Conservation (phyloP, 148 eudicot genomes). For the Camellia sinensis region DNA sequence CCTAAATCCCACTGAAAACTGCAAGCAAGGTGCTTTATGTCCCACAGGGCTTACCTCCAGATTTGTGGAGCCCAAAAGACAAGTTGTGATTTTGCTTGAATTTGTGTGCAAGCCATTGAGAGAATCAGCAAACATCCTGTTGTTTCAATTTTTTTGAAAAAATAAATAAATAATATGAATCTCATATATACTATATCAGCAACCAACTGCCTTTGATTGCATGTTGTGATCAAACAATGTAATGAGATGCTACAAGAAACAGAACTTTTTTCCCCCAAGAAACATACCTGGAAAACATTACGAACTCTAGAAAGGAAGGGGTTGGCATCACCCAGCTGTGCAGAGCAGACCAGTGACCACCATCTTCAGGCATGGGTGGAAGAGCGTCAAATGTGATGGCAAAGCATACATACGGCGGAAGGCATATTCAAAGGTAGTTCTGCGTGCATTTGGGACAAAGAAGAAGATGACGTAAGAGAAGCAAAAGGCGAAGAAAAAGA, state of each 20-base stretch:
- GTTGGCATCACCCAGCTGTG: slow-evolving; percentile 99
- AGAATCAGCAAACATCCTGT: slow-evolving; percentile 96
- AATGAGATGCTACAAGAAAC: not conserved
- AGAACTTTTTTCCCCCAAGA: not conserved
- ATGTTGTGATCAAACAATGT: not conserved
- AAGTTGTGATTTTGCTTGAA: slow-evolving; percentile 37
- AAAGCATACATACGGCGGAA: slow-evolving; percentile 88
- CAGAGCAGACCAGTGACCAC: slow-evolving; percentile 84
- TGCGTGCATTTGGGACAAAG: slow-evolving; percentile 26
- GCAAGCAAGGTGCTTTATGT: not conserved
- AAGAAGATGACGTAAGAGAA: not conserved
- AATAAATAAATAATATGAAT: not conserved
- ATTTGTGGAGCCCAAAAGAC: slow-evolving; percentile 65
- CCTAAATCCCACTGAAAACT: not conserved
- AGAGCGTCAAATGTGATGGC: slow-evolving; percentile 77
- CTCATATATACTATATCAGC: not conserved
- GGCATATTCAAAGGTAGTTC: slow-evolving; percentile 78
- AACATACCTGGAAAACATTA: slow-evolving; percentile 82
- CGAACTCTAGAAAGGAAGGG: slow-evolving; percentile 88
- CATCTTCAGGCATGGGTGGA: slow-evolving; percentile 97
- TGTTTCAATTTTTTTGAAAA: not conserved
- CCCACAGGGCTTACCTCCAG: slow-evolving; percentile 51
- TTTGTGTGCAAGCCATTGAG: slow-evolving; percentile 65
- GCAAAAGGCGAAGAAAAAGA: not conserved
- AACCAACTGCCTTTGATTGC: not conserved